Base-by-base conservation (phyloP, 306 rosid genomes). In the Rosa rugosa region DNA sequence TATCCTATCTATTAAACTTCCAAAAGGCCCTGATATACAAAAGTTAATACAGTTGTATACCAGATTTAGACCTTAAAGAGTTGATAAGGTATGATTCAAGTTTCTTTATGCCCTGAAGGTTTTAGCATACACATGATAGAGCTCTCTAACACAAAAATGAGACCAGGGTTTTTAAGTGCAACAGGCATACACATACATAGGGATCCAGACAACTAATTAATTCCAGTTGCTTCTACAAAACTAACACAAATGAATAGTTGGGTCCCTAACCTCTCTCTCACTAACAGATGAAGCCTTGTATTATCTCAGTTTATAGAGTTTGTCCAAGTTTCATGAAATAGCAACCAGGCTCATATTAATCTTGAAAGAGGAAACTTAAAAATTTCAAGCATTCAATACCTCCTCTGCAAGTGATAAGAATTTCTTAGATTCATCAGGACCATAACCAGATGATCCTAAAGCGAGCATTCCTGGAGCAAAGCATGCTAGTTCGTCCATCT, bases 391-490 rank as follows among this genome's bases (percentile, higher is more conserved):
- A 72, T 76, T 76, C 27, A 63, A 73, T 81, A 93, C 99, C 96
- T 96, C 99, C 83, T 93, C 99, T 40, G 99, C 97, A 80, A 96
- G 98, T 60, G 92, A 79, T 79, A 93, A 64, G 79, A 80, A 86
- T 88, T 89, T 91, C 72, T 87, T 79, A 0, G 97, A 87, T 41
- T 93, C 97, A 2, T 88, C 94, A 49, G 96, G 85, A 84, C 88
- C 94, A 80, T 82, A 96, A 82, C 93, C 99, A 79, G 81, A 85
- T 56, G 97, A 91, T 81, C 99, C 99, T 87, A 96, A 81, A 74
- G 99, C 99, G 80, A 96, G 40, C 99, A 96, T 96, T 83, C 99
- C 99, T 17, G 99, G 99, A 81, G 98, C 98, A 86, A 96, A 96
- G 90, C 99, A 96, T 11, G 99, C 99, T 46, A 96, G 85, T 88